A percentile compares a stretch with the other conserved stretches of the same genome.
Conservation (phyloP, 1,284 basidiomycete genomes). For the Mycena sp. region DNA sequence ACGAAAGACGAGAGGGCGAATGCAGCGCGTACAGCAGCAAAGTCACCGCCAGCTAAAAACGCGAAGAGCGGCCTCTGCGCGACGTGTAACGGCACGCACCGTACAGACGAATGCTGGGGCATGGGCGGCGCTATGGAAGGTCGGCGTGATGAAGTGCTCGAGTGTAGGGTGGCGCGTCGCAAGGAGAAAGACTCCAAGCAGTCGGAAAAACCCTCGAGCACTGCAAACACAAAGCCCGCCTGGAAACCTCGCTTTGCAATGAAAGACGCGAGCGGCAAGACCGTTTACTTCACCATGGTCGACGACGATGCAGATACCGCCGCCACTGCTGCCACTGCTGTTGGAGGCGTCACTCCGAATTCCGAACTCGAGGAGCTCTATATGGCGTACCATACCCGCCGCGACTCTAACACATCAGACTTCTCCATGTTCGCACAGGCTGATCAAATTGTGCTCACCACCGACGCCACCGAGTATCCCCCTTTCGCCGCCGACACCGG, state of each 20-base stretch:
- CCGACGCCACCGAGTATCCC: neutral
- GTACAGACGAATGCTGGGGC: neutral
- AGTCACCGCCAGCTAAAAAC: neutral
- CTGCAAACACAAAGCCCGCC: neutral
- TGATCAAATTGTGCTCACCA: neutral
- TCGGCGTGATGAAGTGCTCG: constrained; percentile 40
- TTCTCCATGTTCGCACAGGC: constrained; percentile 2
- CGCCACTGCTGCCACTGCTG: too few species aligned
- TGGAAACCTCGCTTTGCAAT: neutral
- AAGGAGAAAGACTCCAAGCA: too few species aligned
- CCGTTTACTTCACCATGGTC: constrained; percentile 11
- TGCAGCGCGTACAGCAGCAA: neutral
- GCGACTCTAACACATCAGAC: neutral
- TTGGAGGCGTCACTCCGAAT: neutral
- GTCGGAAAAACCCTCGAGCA: neutral
- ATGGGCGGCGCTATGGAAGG: neutral
- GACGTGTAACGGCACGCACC: neutral
- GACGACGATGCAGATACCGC: constrained; percentile 7
- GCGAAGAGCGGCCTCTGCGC: neutral
- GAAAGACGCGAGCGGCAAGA: constrained; percentile 16
- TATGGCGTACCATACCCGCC: neutral
- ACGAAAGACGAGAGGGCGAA: neutral
- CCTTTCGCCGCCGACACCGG: constrained; percentile 5
- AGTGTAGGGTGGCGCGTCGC: neutral
- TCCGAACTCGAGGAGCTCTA: neutral